phyloP scores from a whole-genome alignment of 163 green algal species.

The Smithsoniella earleae region DNA sequence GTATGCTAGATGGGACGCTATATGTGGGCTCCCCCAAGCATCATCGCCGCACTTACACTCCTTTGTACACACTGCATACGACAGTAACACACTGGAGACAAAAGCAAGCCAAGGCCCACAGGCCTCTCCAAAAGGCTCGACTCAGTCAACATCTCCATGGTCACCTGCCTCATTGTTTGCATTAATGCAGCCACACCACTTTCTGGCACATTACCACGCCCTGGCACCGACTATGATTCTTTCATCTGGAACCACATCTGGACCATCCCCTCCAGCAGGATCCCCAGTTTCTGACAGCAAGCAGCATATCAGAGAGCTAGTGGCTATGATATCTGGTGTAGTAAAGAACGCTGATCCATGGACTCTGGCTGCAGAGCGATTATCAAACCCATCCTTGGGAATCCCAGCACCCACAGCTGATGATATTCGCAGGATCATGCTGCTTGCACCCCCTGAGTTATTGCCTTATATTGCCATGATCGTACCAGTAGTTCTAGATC shows the following conservation, averaged over 20 bases:
- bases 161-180: conserved; percentile 17
- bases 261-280: background rate
- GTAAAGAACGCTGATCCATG: conserved; percentile 21
- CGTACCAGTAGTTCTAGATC: conserved; percentile 45
- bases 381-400: background rate
- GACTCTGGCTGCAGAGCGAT: conserved; percentile 16
- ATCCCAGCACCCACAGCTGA: background rate
- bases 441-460: conserved; percentile 31
- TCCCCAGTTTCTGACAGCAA: conserved; percentile 1
- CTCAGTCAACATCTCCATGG: too few species aligned
- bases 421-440: conserved; percentile 29
- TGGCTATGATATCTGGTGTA: conserved; percentile 32
- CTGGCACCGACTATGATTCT: conserved; percentile 29
- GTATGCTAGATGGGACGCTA: conserved; percentile 24
- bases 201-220: conserved; percentile 23
- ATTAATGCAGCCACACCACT: conserved; percentile 29
- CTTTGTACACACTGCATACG: too few species aligned
- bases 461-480: conserved; percentile 40
- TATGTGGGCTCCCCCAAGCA: background rate
- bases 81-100: too few species aligned
- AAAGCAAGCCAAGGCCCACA: too few species aligned
- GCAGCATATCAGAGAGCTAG: conserved; percentile 33
- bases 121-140: too few species aligned
- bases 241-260: background rate
- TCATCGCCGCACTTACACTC: too few species aligned